Percentiles rank a stretch among this genome's conserved stretches.
Evolutionary conservation across 441 rosid species (phyloP).

Genomic region (Croton setiger): DNA sequence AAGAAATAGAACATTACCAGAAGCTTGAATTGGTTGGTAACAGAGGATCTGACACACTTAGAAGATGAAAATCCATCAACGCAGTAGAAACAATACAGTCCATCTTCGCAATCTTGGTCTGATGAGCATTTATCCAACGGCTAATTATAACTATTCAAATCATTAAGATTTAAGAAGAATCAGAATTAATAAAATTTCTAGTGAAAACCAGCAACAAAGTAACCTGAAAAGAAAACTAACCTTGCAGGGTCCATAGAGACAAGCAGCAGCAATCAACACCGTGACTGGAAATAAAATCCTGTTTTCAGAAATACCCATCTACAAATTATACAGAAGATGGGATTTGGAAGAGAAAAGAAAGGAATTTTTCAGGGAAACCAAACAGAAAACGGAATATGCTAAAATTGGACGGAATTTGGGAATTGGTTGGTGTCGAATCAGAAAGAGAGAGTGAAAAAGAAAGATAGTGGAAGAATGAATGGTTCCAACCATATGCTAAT

Average conservation of each 20-base stretch:
- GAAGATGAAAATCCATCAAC: slow-evolving; percentile 41
- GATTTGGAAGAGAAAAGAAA: not conserved
- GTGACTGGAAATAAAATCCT: not conserved
- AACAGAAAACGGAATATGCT: not conserved
- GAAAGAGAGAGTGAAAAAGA: not conserved
- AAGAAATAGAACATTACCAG: slow-evolving; percentile 31
- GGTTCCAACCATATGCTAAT: not conserved
- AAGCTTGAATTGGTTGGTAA: slow-evolving; percentile 60
- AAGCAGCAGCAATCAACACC: not conserved
- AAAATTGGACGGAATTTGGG: not conserved
- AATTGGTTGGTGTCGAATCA: not conserved
- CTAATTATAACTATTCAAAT: slow-evolving; percentile 24
- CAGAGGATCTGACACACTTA: slow-evolving; percentile 56
- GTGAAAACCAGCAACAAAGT: too few species aligned
- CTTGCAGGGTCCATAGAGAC: slow-evolving; percentile 2
- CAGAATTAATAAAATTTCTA: not conserved
- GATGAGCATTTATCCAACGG: slow-evolving; percentile 49
- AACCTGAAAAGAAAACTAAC: not conserved
- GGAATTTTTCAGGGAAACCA: not conserved
- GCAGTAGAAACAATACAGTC: slow-evolving; percentile 64
- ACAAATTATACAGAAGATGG: not conserved
- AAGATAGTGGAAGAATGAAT: not conserved
- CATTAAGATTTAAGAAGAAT: not conserved
- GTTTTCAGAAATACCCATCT: not conserved
- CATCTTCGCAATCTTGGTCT: slow-evolving; percentile 57